Evolutionary conservation across 2,329 filamentous ascomycete species (phyloP), one percentile per base, ranked within the genome.

Genomic region (Mycogone perniciosa): DNA sequence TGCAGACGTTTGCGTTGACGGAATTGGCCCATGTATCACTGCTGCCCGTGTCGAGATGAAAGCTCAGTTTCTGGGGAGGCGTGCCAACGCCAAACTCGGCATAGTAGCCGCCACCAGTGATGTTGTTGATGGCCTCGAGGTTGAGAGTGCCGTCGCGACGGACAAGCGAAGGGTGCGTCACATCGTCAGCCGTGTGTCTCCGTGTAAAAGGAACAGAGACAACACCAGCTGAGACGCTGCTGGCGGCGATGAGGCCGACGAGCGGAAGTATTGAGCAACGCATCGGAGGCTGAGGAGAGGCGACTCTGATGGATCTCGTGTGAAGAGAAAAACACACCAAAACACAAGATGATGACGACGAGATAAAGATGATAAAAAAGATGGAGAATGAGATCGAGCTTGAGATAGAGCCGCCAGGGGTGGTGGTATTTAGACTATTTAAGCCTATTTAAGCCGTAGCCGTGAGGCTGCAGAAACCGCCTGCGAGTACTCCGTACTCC

Each of bases 21-120:
- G 83, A 80, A 54, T 77, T 67, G 39, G 84, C 68, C 80, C 81
- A 85, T 4, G 80, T 75, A 60, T 85, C 82, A 56, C 77, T 81
- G 62, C 78, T 82, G 30, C 81, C 82, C 2, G 81, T 85, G 64
- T 85, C 81, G 55, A 84, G 72, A 48, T 79, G 70, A 58, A 85
- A 70, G 48, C 65, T 71, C 45, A 83, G 63, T 3, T 65, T 63
- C 64, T 85, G 81, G 0, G 71, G 67, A 1, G 82, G 82, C 0
- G 80, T 82, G 45, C 82, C 82, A 39, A 85, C 65, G n/a, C 68
- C 67, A 39, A 85, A 72, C 46, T 79, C 71, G 38, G 76, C 74
- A 60, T 75, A 81, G 67, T 82, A 83, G 10, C 76, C 74, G 33
- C 76, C 79, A 42, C 72, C 75, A 0, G 72, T 74, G 54, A 80